phyloP scores from a whole-genome alignment of 352 stramenopile species.

The Globisporangium viniferum region DNA sequence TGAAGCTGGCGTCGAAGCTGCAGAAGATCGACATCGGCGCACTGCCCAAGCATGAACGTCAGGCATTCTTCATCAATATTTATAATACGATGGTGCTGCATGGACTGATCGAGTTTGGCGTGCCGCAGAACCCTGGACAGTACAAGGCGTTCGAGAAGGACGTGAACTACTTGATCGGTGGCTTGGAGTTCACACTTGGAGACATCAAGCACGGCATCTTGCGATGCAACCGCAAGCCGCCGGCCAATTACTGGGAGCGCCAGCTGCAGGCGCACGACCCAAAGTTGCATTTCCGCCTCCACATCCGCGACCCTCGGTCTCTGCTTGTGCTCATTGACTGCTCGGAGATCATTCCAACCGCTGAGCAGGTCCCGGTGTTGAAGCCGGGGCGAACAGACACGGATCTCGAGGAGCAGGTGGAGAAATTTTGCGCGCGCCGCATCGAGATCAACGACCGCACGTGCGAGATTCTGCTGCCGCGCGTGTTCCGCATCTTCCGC shows the following conservation, averaged over 20 bases:
- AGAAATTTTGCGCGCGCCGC: constrained; percentile 68
- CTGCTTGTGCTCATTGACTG: constrained; percentile 82
- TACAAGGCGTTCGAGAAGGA: constrained; percentile 85
- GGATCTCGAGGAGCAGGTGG: constrained; percentile 79
- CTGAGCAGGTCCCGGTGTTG: constrained; percentile 69
- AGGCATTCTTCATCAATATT: constrained; percentile 89
- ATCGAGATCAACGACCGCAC: constrained; percentile 56
- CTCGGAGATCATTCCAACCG: constrained; percentile 51
- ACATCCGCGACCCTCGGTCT: constrained; percentile 83
- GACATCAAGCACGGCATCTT: constrained; percentile 88
- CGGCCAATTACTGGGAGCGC: constrained; percentile 84
- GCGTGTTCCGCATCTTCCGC: constrained; percentile 78
- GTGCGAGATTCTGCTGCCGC: constrained; percentile 63
- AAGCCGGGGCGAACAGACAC: constrained; percentile 81
- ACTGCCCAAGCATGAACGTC: constrained; percentile 79
- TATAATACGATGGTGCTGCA: constrained; percentile 89
- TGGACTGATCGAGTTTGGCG: constrained; percentile 79
- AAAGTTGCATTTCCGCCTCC: constrained; percentile 80
- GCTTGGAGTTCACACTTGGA: constrained; percentile 73
- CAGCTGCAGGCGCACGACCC: constrained; percentile 80
- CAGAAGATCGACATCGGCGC: constrained; percentile 70
- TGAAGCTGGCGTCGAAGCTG: constrained; percentile 60
- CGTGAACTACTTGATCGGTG: constrained; percentile 73
- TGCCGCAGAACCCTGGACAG: constrained; percentile 81
- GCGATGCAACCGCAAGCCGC: constrained; percentile 85